phyloP scores from a whole-genome alignment of 768 basidiomycete genomes.

The Leccinellum rugosiceps region DNA sequence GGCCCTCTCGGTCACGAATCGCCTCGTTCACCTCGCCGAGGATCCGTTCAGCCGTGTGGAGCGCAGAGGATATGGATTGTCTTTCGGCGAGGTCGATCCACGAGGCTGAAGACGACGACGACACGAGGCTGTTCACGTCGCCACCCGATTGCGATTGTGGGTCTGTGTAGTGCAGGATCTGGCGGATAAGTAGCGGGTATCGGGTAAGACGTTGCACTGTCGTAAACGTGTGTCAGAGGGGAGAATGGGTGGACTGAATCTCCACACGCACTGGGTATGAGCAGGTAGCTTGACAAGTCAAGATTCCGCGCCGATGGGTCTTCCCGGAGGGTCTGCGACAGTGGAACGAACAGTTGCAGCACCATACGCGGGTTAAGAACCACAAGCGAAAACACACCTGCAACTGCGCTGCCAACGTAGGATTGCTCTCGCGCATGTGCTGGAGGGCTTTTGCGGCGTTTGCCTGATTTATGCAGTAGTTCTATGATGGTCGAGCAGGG shows the following conservation, averaged over 20 bases:
- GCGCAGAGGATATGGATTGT: conserved; percentile 48
- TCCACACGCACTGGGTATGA: conserved; percentile 74
- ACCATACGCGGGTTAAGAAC: neutral
- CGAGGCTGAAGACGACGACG: neutral
- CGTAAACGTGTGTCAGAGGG: neutral
- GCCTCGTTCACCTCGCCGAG: conserved; percentile 84
- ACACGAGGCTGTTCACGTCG: neutral
- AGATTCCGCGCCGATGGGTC: conserved; percentile 75
- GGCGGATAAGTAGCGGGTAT: conserved; percentile 87
- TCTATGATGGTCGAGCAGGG: neutral
- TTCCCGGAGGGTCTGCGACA: conserved; percentile 63
- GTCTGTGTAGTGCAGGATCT: conserved; percentile 81
- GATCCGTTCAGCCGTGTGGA: conserved; percentile 66
- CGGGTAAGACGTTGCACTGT: conserved; percentile 94
- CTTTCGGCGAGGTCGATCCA: conserved; percentile 45
- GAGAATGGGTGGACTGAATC: neutral
- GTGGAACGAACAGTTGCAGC: neutral
- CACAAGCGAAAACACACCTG: conserved; percentile 43
- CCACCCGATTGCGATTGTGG: conserved; percentile 28
- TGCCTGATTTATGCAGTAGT: conserved; percentile 62
- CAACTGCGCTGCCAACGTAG: conserved; percentile 60
- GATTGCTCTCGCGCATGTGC: conserved; percentile 64
- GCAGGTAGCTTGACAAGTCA: conserved; percentile 86
- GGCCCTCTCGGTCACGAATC: conserved; percentile 79
- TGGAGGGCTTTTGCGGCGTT: conserved; percentile 75